Percentiles rank a stretch among this genome's conserved stretches.
Evolutionary conservation across 257 asterid species (phyloP).

Genomic region (Datura wrightii): DNA sequence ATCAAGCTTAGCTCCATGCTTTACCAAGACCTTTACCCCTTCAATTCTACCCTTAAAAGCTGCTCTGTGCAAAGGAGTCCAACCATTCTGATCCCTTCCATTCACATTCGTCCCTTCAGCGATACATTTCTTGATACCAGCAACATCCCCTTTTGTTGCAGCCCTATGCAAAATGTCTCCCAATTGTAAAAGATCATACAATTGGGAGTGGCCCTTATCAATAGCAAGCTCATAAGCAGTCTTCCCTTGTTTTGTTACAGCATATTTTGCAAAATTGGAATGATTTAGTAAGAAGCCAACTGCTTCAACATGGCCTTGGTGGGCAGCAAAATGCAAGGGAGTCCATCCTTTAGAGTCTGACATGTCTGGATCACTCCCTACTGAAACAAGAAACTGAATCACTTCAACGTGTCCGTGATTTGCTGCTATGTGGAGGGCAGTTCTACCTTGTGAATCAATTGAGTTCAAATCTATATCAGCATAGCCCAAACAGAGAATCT

Average conservation of each 20-base stretch:
- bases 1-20: slow-evolving; percentile 66
- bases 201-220: slow-evolving; percentile 49
- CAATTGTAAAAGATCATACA: slow-evolving; percentile 52
- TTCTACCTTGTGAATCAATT: slow-evolving; percentile 43
- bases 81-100: slow-evolving; percentile 75
- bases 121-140: slow-evolving; percentile 52
- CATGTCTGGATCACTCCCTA: slow-evolving; percentile 51
- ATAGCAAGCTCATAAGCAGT: slow-evolving; percentile 62
- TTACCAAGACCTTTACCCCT: slow-evolving; percentile 56
- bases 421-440: slow-evolving; percentile 71
- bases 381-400: slow-evolving; percentile 53
- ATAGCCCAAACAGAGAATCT: slow-evolving; percentile 50
- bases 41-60: slow-evolving; percentile 70
- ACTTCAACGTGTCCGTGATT: slow-evolving; percentile 49
- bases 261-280: slow-evolving; percentile 51
- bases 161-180: slow-evolving; percentile 64
- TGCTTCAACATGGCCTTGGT: slow-evolving; percentile 48
- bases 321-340: slow-evolving; percentile 68
- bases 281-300: slow-evolving; percentile 48
- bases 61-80: slow-evolving; percentile 82
- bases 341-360: slow-evolving; percentile 54
- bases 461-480: slow-evolving; percentile 62
- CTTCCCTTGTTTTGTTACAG: slow-evolving; percentile 54
- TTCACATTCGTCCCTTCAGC: slow-evolving; percentile 64
- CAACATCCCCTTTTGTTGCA: slow-evolving; percentile 55